phyloP scores from a whole-genome alignment of 441 rosid species.

The Corymbia citriodora region DNA sequence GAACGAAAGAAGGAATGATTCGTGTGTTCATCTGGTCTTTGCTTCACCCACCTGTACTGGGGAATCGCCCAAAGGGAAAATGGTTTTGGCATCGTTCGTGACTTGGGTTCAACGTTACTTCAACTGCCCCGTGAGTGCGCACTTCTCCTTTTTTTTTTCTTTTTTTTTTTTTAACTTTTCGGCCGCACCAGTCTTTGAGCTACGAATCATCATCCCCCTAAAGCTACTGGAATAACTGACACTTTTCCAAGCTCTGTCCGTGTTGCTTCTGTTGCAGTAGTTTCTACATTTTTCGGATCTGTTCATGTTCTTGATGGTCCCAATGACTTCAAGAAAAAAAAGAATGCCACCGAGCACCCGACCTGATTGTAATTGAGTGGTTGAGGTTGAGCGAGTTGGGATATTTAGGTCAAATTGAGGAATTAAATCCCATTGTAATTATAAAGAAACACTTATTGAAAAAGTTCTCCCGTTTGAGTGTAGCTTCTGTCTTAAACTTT shows the following conservation, averaged over 20 bases:
- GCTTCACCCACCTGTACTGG: not conserved
- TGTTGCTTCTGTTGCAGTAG: not conserved
- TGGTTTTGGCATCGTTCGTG: conserved; percentile 9
- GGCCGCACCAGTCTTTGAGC: not conserved
- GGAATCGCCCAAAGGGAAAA: not conserved
- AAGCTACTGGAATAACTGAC: not conserved
- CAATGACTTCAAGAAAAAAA: not conserved
- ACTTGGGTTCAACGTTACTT: conserved; percentile 55
- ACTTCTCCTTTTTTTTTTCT: not conserved
- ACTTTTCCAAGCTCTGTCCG: not conserved
- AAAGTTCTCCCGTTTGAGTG: not conserved
- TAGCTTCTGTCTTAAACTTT: not conserved
- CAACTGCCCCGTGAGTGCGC: conserved; percentile 3
- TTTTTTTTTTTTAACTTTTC: not conserved
- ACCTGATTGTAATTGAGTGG: not conserved
- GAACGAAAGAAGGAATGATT: not conserved
- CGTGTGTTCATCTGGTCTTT: not conserved
- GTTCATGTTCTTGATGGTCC: not conserved
- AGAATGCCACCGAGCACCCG: not conserved
- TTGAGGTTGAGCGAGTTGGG: not conserved
- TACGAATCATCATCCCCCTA: not conserved
- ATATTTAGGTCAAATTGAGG: not conserved
- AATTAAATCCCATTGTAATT: not conserved
- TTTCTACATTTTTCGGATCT: not conserved
- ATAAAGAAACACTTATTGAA: not conserved